Conservation (phyloP, 2,329 filamentous ascomycete species). For the Ascosphaera apis region DNA sequence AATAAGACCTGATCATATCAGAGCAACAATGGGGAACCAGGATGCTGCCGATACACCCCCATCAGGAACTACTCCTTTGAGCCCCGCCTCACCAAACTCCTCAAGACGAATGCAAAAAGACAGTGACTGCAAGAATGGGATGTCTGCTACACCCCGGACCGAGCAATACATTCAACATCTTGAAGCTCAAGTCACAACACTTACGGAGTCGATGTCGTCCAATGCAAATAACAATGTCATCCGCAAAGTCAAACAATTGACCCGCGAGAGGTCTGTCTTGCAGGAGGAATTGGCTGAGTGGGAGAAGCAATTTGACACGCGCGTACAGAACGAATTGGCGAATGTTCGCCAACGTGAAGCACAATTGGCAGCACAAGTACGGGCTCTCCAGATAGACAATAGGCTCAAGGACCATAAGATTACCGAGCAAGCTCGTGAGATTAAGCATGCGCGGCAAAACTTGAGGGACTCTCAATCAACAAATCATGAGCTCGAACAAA, state of each 20-base stretch:
- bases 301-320: slow-evolving; percentile 13
- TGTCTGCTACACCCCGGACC: background rate
- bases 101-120: background rate
- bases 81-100: background rate
- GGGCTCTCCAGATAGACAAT: slow-evolving; percentile 12
- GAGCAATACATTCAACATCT: slow-evolving; percentile 24
- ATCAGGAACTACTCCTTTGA: background rate
- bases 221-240: slow-evolving; percentile 15
- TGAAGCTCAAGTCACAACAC: slow-evolving; percentile 21
- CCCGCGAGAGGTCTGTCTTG: slow-evolving; percentile 12
- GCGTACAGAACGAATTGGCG: slow-evolving; percentile 12
- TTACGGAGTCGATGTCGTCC: slow-evolving; percentile 18
- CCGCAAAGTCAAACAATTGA: slow-evolving; percentile 15
- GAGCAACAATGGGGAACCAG: background rate
- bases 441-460: slow-evolving; percentile 12
- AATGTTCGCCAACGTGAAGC: slow-evolving; percentile 11
- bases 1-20: background rate
- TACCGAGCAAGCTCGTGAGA: slow-evolving; percentile 12
- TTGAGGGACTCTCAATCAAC: slow-evolving; percentile 13
- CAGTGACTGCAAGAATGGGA: background rate
- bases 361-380: slow-evolving; percentile 11
- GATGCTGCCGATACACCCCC: background rate
- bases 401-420: slow-evolving; percentile 12
- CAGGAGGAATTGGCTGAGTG: slow-evolving; percentile 12
- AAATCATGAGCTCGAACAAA: slow-evolving; percentile 13